phyloP scores from a whole-genome alignment of 768 basidiomycete species.

The Gloeostereum incarnatum region DNA sequence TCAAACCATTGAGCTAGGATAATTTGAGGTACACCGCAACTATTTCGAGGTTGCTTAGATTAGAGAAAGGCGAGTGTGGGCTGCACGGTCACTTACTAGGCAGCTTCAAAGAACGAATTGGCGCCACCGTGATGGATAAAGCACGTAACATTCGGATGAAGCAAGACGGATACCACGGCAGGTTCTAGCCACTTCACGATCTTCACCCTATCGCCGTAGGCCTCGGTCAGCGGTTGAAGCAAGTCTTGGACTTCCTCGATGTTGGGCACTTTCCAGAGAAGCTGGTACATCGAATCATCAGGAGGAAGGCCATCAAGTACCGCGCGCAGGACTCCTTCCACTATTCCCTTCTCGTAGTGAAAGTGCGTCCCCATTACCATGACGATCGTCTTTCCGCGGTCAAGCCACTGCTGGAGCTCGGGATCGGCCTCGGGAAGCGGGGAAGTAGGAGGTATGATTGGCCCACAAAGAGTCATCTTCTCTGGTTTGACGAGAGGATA shows the following conservation, averaged over 20 bases:
- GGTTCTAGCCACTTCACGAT: conserved; percentile 4
- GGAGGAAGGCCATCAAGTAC: neutral
- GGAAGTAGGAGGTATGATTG: conserved; percentile 1
- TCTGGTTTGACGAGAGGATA: conserved; percentile 2
- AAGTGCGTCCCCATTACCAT: conserved; percentile 6
- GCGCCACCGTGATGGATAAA: conserved; percentile 8
- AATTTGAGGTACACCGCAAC: conserved; percentile 13
- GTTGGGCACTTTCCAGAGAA: conserved; percentile 2
- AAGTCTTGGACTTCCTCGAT: conserved; percentile 1
- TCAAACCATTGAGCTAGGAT: conserved; percentile 15
- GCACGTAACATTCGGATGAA: conserved; percentile 5
- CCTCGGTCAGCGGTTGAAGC: neutral
- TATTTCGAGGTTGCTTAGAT: neutral
- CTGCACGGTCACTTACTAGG: conserved; percentile 1
- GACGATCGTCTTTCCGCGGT: conserved; percentile 3
- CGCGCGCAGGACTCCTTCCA: conserved; percentile 2
- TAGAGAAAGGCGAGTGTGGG: neutral
- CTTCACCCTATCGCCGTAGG: neutral
- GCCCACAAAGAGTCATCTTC: conserved; percentile 4
- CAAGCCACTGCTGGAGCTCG: conserved; percentile 1
- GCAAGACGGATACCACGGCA: conserved; percentile 3
- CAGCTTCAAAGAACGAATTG: conserved; percentile 7
- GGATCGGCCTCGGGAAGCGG: conserved; percentile 1
- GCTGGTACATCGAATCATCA: neutral
- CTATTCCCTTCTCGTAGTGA: neutral